These are phyloP conservation scores for Fusarium torreyae DNA, from an alignment of 2,329 filamentous ascomycete species.

Conservation along the genomic window DNA sequence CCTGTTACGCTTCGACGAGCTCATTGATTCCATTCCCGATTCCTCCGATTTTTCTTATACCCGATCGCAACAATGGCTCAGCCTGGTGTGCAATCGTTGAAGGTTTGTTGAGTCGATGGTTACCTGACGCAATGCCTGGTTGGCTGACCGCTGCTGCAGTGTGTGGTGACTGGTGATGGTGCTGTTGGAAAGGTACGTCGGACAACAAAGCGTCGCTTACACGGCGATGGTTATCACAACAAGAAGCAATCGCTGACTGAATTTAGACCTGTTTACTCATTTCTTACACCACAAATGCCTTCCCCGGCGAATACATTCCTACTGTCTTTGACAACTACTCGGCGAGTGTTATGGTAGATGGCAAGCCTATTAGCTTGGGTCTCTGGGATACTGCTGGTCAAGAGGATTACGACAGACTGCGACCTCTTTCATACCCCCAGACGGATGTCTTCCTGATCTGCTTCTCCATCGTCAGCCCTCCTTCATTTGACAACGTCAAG, in stretches of 20 bases:
- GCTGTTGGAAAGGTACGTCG: constrained; percentile 91
- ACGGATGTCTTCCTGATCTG: constrained; percentile 99
- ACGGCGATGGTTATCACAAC: constrained; percentile 6
- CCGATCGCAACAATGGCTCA: constrained; percentile 73
- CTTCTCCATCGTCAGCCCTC: constrained; percentile 97
- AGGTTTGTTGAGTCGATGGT: constrained; percentile 71
- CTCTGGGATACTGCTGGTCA: constrained; percentile 99
- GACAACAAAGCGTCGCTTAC: constrained; percentile 7
- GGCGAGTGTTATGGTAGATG: constrained; percentile 98
- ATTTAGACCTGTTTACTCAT: constrained; percentile 96
- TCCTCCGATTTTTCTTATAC: constrained; percentile 19
- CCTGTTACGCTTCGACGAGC: constrained; percentile 26
- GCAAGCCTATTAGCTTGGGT: constrained; percentile 95
- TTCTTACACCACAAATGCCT: constrained; percentile 99
- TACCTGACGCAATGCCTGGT: constrained; percentile 38
- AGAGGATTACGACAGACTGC: constrained; percentile 96
- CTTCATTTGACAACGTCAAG: constrained; percentile 98
- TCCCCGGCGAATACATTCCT: constrained; percentile 99
- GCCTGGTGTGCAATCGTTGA: constrained; percentile 89
- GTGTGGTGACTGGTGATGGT: constrained; percentile 99
- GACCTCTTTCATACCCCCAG: constrained; percentile 96
- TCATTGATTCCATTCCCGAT: constrained; percentile 12
- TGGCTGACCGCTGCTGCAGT: constrained; percentile 70
- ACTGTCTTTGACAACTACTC: constrained; percentile 99
- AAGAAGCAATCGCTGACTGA: constrained; percentile 49